Base-by-base conservation (phyloP, 2,329 filamentous ascomycete species). In the Aspergillus fructus region DNA sequence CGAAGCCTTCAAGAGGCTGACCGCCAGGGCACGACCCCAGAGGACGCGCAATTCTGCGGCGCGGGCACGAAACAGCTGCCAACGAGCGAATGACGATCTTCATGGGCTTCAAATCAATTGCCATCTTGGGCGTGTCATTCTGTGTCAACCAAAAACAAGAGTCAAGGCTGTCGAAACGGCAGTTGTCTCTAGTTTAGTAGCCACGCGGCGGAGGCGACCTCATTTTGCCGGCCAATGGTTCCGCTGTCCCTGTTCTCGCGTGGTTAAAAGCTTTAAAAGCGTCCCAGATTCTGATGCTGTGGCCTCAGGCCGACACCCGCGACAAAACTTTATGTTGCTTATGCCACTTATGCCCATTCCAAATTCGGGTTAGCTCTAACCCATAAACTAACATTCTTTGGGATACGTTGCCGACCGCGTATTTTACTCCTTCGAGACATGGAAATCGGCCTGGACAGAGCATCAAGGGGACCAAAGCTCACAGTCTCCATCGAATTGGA, bases 321-420 rank as follows among this genome's bases (percentile, higher is more conserved):
- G 2, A 21, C 41, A 43, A 13, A 43, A 46, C 24, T 30, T 45
- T 30, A 46, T 27, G 4, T 30, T 30, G 15, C 24, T 17, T 15
- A 15, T 46, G n/a, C 41, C 1, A 13, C 23, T 23, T 21, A 15
- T 37, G 12, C 9, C 13, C 21, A 15, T 37, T 15, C 41, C 12
- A 45, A 49, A 49, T 19, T 17, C 5, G 30, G 46, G 7, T 19
- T 41, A 50, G 34, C 21, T 11, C 37, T 13, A 6, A 2, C 9
- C 5, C 21, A 30, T 11, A 13, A 12, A 12, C 51, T 48, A 53
- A 48, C 27, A 43, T 34, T 13, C 13, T 53, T 48, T 23, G 13
- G 33, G 42, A 40, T 53, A 53, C 15, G 9, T 53, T 53, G 51
- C 51, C 51, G 51, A 53, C 30, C 50, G 50, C 50, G 19, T 53